Evolutionary conservation across 352 stramenopile genomes (phyloP).

Genomic region (Phytophthora colocasiae): DNA sequence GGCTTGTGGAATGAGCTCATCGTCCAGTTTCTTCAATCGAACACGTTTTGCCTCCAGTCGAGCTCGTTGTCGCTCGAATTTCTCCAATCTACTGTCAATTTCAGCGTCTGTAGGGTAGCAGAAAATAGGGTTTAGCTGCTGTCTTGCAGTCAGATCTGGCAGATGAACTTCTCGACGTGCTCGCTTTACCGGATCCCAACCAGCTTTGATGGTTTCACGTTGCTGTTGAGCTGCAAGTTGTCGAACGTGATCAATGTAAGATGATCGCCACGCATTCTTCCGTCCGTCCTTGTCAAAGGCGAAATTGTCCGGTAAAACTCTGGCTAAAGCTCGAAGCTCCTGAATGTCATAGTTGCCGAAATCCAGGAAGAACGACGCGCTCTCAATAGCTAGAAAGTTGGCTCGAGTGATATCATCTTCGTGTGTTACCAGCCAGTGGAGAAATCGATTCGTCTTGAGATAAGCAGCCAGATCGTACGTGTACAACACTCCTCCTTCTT

Average conservation of each 20-base stretch:
- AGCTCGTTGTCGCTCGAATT: conserved; percentile 66
- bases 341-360: conserved; percentile 71
- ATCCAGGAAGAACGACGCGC: conserved; percentile 69
- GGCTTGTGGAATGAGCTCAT: conserved; percentile 64
- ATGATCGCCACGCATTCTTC: conserved; percentile 65
- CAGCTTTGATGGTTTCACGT: conserved; percentile 65
- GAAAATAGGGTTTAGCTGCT: conserved; percentile 73
- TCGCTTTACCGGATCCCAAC: conserved; percentile 60
- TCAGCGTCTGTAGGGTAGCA: conserved; percentile 74
- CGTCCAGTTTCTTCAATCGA: conserved; percentile 46
- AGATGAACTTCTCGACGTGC: conserved; percentile 58
- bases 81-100: conserved; percentile 58
- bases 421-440: conserved; percentile 84
- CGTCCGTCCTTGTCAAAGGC: conserved; percentile 80
- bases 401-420: conserved; percentile 68
- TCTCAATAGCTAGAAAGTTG: conserved; percentile 77
- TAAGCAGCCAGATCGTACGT: conserved; percentile 80
- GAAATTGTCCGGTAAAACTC: conserved; percentile 63
- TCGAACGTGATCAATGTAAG: conserved; percentile 74
- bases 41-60: conserved; percentile 53
- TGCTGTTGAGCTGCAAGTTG: conserved; percentile 60
- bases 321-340: conserved; percentile 62
- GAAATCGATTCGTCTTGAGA: conserved; percentile 79
- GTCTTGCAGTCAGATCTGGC: conserved; percentile 61
- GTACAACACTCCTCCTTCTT: conserved; percentile 51